These are phyloP conservation scores for Phialophora macrospora DNA, from an alignment of 2,329 filamentous ascomycete genomes.

Conservation along the genomic window DNA sequence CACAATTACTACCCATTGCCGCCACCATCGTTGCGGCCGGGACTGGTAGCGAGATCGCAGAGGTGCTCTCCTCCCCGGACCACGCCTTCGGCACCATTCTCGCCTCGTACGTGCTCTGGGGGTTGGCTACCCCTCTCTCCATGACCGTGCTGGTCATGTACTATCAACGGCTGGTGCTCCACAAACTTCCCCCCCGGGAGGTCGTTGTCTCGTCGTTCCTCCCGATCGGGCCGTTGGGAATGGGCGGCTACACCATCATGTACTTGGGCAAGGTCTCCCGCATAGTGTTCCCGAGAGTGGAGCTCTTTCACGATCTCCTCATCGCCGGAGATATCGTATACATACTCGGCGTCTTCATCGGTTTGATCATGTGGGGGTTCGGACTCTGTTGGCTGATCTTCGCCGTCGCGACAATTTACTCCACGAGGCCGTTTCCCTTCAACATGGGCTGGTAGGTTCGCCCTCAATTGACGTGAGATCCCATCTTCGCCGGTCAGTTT, in stretches of 20 bases:
- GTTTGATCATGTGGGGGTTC: conserved; percentile 49
- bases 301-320: conserved; percentile 36
- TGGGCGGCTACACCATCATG: conserved; percentile 66
- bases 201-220: conserved; percentile 72
- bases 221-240: conserved; percentile 69
- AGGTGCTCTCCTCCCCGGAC: conserved; percentile 57
- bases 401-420: conserved; percentile 45
- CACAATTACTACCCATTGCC: conserved; percentile 70
- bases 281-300: conserved; percentile 44
- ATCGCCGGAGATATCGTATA: conserved; percentile 45
- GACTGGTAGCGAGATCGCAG: conserved; percentile 65
- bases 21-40: conserved; percentile 69
- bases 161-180: conserved; percentile 69
- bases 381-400: conserved; percentile 50
- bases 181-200: conserved; percentile 70
- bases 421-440: conserved; percentile 56
- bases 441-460: conserved; percentile 61
- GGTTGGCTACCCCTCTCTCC: conserved; percentile 61
- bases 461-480: neutral
- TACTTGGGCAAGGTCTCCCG: conserved; percentile 57
- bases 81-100: conserved; percentile 68
- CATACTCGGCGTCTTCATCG: conserved; percentile 45
- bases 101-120: conserved; percentile 72
- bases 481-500: neutral
- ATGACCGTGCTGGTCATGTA: conserved; percentile 70